A percentile compares a stretch with the other conserved stretches of the same genome.
These are phyloP conservation scores for Vitis hybrid DNA, from an alignment of 177 flowering plant genomes.

Conservation along the genomic window DNA sequence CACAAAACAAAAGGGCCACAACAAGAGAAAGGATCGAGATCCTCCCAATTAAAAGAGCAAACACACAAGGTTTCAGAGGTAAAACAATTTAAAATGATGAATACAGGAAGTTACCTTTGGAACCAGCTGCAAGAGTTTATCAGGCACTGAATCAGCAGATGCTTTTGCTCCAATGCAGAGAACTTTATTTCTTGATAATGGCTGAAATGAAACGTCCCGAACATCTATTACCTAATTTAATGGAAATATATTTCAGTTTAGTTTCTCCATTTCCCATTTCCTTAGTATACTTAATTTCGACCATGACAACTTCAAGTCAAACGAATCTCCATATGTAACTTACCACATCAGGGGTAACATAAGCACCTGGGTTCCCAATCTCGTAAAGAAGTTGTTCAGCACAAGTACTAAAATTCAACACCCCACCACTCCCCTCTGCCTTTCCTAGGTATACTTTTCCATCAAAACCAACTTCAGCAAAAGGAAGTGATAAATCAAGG, in stretches of 20 bases:
- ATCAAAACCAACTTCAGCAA: conserved; percentile 70
- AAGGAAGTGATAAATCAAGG: conserved; percentile 82
- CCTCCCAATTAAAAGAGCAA: too few relatives aligned
- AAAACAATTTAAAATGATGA: neutral
- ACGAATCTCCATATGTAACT: conserved; percentile 16
- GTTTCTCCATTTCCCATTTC: neutral
- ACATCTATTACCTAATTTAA: conserved; percentile 68
- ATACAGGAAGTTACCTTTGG: conserved; percentile 59
- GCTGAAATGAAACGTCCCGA: conserved; percentile 64
- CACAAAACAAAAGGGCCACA: too few relatives aligned
- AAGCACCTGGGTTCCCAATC: conserved; percentile 83
- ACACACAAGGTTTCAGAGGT: too few relatives aligned
- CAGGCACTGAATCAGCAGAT: conserved; percentile 45
- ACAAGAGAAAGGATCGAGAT: too few relatives aligned
- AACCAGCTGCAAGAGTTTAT: conserved; percentile 70
- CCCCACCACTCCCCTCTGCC: conserved; percentile 81
- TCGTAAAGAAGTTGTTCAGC: conserved; percentile 96
- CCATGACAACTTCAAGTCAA: neutral
- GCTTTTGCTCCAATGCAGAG: conserved; percentile 78
- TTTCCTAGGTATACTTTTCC: conserved; percentile 77
- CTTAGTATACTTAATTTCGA: neutral
- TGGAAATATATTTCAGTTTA: conserved; percentile 4
- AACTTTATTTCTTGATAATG: conserved; percentile 64
- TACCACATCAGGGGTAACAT: conserved; percentile 95
- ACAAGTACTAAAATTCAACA: conserved; percentile 73